Evolutionary conservation across 192 early-diverging fungal genomes (phyloP).

Genomic region (Diversispora epigaea): DNA sequence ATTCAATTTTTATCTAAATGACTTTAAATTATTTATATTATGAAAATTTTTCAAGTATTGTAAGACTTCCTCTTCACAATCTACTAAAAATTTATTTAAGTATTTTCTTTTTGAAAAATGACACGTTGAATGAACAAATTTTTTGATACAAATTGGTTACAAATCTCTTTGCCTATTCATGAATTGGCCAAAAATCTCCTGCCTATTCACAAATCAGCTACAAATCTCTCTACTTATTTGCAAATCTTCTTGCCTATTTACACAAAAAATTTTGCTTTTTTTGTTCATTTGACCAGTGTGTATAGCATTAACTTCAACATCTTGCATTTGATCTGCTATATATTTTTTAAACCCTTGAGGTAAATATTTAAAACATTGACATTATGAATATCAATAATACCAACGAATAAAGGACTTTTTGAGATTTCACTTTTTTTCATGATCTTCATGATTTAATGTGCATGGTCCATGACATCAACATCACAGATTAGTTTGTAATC

Average conservation of each 20-base stretch:
- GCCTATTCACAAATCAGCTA: too few species aligned
- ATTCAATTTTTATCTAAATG: constrained; percentile 25
- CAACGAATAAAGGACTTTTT: constrained; percentile 5
- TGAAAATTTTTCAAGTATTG: constrained; percentile 2
- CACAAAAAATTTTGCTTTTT: too few species aligned
- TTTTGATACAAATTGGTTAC: too few species aligned
- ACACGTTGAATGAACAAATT: too few species aligned
- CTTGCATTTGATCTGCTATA: too few species aligned
- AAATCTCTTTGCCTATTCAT: too few species aligned
- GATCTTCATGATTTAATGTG: not conserved
- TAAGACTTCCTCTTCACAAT: constrained; percentile 20
- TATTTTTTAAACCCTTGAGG: constrained; percentile 7
- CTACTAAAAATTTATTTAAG: constrained; percentile 9
- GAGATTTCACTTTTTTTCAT: constrained; percentile 6
- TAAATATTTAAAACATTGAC: constrained; percentile 13
- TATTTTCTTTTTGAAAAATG: not conserved
- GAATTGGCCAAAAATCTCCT: too few species aligned
- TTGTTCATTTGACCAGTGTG: too few species aligned
- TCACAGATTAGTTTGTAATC: constrained; percentile 8
- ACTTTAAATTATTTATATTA: constrained; percentile 10
- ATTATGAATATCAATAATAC: constrained; percentile 25
- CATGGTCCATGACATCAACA: constrained; percentile 4
- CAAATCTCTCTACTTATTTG: too few species aligned
- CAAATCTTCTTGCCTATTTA: too few species aligned
- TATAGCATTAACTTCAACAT: not conserved